phyloP scores from a whole-genome alignment of 2,329 filamentous ascomycete genomes.

The Leptosphaerulina australis region DNA sequence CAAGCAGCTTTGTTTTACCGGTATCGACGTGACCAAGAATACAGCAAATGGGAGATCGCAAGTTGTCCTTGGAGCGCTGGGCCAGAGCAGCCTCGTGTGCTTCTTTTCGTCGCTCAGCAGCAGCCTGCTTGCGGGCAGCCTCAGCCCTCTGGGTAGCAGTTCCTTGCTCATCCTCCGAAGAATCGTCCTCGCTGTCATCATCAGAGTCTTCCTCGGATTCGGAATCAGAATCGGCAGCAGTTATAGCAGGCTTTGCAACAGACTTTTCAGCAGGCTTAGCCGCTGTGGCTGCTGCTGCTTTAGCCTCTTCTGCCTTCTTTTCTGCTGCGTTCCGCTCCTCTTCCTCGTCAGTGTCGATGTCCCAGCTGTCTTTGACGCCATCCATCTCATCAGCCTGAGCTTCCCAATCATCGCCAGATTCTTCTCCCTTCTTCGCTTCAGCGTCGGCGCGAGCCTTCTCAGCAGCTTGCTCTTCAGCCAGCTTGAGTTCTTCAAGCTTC shows the following conservation, averaged over 20 bases:
- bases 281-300: constrained; percentile 39
- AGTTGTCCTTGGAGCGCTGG: constrained; percentile 88
- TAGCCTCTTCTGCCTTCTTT: constrained; percentile 33
- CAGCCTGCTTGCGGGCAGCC: constrained; percentile 82
- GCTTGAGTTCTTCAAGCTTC: constrained; percentile 60
- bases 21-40: constrained; percentile 99
- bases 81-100: constrained; percentile 90
- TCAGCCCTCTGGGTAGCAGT: constrained; percentile 76
- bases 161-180: constrained; percentile 72
- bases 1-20: constrained; percentile 97
- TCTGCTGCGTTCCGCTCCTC: constrained; percentile 51
- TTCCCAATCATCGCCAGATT: constrained; percentile 84
- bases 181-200: constrained; percentile 67
- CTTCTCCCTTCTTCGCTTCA: constrained; percentile 66
- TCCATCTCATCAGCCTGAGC: constrained; percentile 74
- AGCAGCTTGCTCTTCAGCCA: constrained; percentile 70
- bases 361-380: constrained; percentile 93
- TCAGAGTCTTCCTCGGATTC: constrained; percentile 55
- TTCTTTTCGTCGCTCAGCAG: constrained; percentile 84
- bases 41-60: constrained; percentile 98
- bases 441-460: constrained; percentile 62
- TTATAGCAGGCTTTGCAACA: constrained; percentile 16
- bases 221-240: constrained; percentile 37
- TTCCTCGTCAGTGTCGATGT: constrained; percentile 81
- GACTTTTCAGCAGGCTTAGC: constrained; percentile 12